Base-by-base conservation (phyloP, 306 rosid species). In the Lathyrus aphaca region DNA sequence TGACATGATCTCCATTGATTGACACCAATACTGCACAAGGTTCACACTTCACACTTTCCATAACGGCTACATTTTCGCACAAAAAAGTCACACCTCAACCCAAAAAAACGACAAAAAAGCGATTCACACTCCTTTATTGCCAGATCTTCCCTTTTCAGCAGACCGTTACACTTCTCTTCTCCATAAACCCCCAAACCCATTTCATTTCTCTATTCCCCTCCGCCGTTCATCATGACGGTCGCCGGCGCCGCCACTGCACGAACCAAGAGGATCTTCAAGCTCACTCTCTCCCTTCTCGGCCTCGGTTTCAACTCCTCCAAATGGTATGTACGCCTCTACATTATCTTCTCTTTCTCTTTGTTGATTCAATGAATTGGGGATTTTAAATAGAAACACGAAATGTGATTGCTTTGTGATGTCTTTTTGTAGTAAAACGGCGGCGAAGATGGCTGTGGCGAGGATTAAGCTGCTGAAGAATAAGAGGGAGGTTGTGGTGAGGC, bases 361-460 rank as follows among this genome's bases (percentile, higher is more conserved):
- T 35, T 35, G 30, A 58, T 30, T n/a, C 1, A 1, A 30, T 35
- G 3, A 29, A 27, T 29, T 14, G 14, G 8, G 29, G 44, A 3
- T 61, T 60, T 15, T 0, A 60, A 60, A 60, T 60, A 60, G 66
- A 60, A 60, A 60, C 2, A 16, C 1, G 0, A 10, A 38, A 38
- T 14, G 11, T 8, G 44, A 16, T 15, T 1, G 3, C 10, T 8
- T 11, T 32, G 21, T 14, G 39, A 6, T 35, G 39, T 14, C 6
- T 16, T 43, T 66, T 46, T 54, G 83, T 83, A 94, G 99, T 72
- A 95, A 95, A 80, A 95, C 95, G 38, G 97, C 97, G 21, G 97
- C 97, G 32, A 95, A 91, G 82, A 91, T 95, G 99, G 95, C 99
- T 12, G 97, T 95, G 81, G 97, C 96, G 17, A 91, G 99, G 79